phyloP scores from a whole-genome alignment of 2,329 filamentous ascomycete genomes.

The Colletotrichum graminicola region DNA sequence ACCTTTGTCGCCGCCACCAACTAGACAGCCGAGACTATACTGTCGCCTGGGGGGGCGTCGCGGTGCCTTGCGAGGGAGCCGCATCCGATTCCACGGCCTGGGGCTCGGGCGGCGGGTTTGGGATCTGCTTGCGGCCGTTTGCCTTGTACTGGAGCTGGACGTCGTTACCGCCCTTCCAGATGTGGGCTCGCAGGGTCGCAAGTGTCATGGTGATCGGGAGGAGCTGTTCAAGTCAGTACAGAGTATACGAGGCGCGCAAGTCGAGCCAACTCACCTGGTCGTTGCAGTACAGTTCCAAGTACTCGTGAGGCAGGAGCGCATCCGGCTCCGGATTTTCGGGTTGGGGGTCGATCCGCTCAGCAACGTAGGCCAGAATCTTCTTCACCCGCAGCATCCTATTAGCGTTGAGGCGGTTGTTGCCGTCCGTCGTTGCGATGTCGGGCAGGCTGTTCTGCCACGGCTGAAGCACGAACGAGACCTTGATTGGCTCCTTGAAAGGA shows the following conservation, averaged over 20 bases:
- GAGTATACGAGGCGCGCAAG: neutral
- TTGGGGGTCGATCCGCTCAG: conserved; percentile 87
- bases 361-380: conserved; percentile 93
- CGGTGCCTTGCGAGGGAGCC: conserved; percentile 32
- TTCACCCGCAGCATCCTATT: conserved; percentile 96
- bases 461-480: conserved; percentile 93
- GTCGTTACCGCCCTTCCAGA: conserved; percentile 97
- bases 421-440: conserved; percentile 78
- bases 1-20: conserved; percentile 4
- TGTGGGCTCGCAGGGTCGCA: conserved; percentile 89
- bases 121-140: conserved; percentile 82
- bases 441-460: conserved; percentile 83
- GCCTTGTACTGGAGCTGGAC: conserved; percentile 91
- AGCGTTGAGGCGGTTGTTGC: conserved; percentile 92
- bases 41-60: conserved; percentile 29
- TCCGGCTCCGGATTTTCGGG: conserved; percentile 69
- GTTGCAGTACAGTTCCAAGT: conserved; percentile 94
- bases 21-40: conserved; percentile 11
- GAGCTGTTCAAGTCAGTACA: conserved; percentile 56
- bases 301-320: conserved; percentile 85
- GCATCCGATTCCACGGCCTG: conserved; percentile 25
- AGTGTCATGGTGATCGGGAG: conserved; percentile 89
- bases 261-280: conserved; percentile 74
- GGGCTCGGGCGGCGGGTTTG: conserved; percentile 47
- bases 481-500: conserved; percentile 90